Evolutionary conservation across 805 yeast species (phyloP).

Genomic region (Kuraishia hungarica): DNA sequence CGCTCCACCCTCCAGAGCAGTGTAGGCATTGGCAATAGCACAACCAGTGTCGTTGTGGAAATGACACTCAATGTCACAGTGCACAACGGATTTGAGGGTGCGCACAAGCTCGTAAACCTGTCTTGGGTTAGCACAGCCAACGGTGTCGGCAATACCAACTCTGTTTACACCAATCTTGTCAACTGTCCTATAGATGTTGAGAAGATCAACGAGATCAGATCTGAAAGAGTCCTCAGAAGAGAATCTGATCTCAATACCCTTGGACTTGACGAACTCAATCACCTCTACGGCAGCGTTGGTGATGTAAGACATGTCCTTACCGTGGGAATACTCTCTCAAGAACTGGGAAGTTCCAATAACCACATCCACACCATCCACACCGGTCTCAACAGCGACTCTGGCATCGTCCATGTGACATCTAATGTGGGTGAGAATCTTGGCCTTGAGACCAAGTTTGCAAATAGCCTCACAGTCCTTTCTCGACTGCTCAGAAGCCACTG

Average conservation of each 20-base stretch:
- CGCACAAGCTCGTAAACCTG: slow-evolving; percentile 95
- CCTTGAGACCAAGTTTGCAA: slow-evolving; percentile 92
- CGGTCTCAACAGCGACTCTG: slow-evolving; percentile 92
- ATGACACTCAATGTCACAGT: slow-evolving; percentile 96
- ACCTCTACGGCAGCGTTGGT: slow-evolving; percentile 95
- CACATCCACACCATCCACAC: slow-evolving; percentile 98
- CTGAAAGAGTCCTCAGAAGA: slow-evolving; percentile 97
- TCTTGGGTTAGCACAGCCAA: slow-evolving; percentile 98
- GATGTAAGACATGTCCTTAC: slow-evolving; percentile 97
- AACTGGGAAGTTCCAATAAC: slow-evolving; percentile 97
- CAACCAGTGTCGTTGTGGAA: slow-evolving; percentile 99
- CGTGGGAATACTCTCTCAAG: slow-evolving; percentile 90
- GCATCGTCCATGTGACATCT: slow-evolving; percentile 99
- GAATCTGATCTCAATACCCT: slow-evolving; percentile 94
- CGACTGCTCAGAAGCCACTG: slow-evolving; percentile 95
- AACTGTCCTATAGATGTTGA: slow-evolving; percentile 93
- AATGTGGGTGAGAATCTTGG: slow-evolving; percentile 92
- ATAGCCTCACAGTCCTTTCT: slow-evolving; percentile 94
- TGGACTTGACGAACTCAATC: slow-evolving; percentile 92
- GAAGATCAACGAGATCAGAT: slow-evolving; percentile 88
- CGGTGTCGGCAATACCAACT: slow-evolving; percentile 99
- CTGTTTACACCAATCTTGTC: slow-evolving; percentile 97
- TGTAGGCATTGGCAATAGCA: slow-evolving; percentile 97
- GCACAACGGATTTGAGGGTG: slow-evolving; percentile 86
- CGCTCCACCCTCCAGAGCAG: slow-evolving; percentile 98